These are phyloP conservation scores for Primulina eburnea DNA, from an alignment of 257 asterid genomes.

Conservation along the genomic window DNA sequence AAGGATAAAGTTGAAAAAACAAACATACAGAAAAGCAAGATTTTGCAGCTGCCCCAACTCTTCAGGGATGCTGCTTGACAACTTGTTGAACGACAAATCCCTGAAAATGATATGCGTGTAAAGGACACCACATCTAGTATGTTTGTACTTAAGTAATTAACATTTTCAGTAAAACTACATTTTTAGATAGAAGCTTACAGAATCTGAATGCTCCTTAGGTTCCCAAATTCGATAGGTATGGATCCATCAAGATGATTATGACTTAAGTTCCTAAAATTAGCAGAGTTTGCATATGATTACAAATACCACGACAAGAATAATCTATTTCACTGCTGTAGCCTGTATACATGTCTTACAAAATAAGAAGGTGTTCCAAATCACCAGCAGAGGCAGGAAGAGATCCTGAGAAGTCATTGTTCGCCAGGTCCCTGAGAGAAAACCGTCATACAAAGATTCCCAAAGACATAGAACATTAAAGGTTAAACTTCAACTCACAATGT, in stretches of 20 bases:
- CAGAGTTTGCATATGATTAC: not conserved
- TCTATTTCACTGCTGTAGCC: not conserved
- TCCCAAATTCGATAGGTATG: constrained; percentile 78
- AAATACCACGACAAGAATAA: not conserved
- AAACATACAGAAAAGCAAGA: constrained; percentile 71
- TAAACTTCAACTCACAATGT: constrained; percentile 58
- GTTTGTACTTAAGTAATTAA: not conserved
- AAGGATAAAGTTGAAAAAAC: too few relatives aligned
- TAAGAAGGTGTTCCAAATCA: constrained; percentile 93
- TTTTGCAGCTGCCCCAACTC: constrained; percentile 92
- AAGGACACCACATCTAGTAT: not conserved
- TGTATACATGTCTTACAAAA: constrained; percentile 47
- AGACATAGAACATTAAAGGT: not conserved
- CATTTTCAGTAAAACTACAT: not conserved
- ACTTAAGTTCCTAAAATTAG: constrained; percentile 67
- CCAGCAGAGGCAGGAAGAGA: constrained; percentile 82
- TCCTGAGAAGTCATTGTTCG: constrained; percentile 77
- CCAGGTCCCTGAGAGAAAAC: constrained; percentile 63
- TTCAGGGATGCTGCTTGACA: constrained; percentile 64
- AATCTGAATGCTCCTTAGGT: constrained; percentile 70
- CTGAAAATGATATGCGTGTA: constrained; percentile 30
- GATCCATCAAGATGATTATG: constrained; percentile 61
- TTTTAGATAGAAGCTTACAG: constrained; percentile 45
- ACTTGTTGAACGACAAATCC: constrained; percentile 74
- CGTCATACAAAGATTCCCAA: constrained; percentile 33